Evolutionary conservation across 2,329 filamentous ascomycete genomes (phyloP).

Genomic region (Trichoderma hamatum): DNA sequence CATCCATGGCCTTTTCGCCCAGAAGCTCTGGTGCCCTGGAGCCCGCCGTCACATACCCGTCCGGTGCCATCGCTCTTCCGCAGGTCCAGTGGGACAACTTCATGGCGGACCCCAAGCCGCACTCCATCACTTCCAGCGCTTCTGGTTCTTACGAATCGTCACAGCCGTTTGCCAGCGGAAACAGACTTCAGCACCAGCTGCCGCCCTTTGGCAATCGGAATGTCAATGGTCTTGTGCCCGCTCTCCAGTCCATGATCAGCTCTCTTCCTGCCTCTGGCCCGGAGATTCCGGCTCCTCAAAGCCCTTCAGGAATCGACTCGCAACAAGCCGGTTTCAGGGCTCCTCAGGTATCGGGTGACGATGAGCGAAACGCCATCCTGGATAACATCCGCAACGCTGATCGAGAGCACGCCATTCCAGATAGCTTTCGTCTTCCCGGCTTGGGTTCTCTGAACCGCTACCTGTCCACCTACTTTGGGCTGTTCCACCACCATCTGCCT

Average conservation of each 20-base stretch:
- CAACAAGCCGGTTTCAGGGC: slow-evolving; percentile 70
- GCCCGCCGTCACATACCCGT: slow-evolving; percentile 73
- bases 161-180: slow-evolving; percentile 62
- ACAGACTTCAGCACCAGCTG: slow-evolving; percentile 63
- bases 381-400: slow-evolving; percentile 84
- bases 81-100: slow-evolving; percentile 93
- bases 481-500: slow-evolving; percentile 95
- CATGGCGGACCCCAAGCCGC: slow-evolving; percentile 75
- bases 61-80: slow-evolving; percentile 77
- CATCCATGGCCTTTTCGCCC: slow-evolving; percentile 72
- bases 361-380: slow-evolving; percentile 81
- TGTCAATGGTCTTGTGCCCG: slow-evolving; percentile 63
- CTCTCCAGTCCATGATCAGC: slow-evolving; percentile 72
- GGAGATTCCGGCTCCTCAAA: slow-evolving; percentile 72
- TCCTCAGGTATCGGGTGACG: slow-evolving; percentile 80
- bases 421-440: slow-evolving; percentile 85
- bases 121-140: slow-evolving; percentile 69
- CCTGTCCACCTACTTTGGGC: slow-evolving; percentile 91
- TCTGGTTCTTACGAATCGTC: slow-evolving; percentile 70
- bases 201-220: slow-evolving; percentile 69
- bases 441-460: slow-evolving; percentile 85
- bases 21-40: slow-evolving; percentile 75
- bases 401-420: slow-evolving; percentile 78
- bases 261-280: slow-evolving; percentile 70
- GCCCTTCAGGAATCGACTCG: slow-evolving; percentile 68